A percentile compares a stretch with the other conserved stretches of the same genome.
Evolutionary conservation across 2,329 filamentous ascomycete genomes (phyloP).

Genomic region (Paraphoma chrysanthemicola): DNA sequence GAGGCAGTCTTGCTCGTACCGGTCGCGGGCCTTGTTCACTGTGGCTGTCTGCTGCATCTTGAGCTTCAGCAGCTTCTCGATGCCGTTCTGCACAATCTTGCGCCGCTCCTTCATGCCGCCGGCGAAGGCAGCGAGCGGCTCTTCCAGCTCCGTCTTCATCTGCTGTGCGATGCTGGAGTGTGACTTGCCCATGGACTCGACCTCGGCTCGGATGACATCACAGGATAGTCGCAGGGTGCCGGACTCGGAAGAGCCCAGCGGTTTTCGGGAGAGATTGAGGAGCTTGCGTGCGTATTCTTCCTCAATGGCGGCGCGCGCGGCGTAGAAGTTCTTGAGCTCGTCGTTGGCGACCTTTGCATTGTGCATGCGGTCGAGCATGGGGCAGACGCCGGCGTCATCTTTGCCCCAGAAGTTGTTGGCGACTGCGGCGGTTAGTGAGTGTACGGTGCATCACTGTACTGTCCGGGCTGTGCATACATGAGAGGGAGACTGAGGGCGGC

Average conservation of each 20-base stretch:
- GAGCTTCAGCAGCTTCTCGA: constrained; percentile 91
- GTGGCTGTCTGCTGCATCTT: constrained; percentile 90
- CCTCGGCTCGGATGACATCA: constrained; percentile 85
- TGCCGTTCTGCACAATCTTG: constrained; percentile 93
- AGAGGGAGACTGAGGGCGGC: constrained; percentile 70
- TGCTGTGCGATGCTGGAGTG: constrained; percentile 89
- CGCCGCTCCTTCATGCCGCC: constrained; percentile 95
- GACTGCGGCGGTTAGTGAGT: constrained; percentile 64
- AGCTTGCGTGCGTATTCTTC: constrained; percentile 95
- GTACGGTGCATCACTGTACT: no score
- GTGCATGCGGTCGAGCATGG: constrained; percentile 92
- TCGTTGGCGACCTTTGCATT: constrained; percentile 88
- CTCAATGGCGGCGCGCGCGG: constrained; percentile 88
- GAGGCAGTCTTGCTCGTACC: constrained; percentile 95
- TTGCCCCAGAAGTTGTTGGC: constrained; percentile 99
- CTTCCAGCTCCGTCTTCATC: constrained; percentile 96
- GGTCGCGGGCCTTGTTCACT: constrained; percentile 95
- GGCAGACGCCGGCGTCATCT: constrained; percentile 93
- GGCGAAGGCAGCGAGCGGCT: constrained; percentile 88
- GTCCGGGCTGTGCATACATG: constrained; percentile 57
- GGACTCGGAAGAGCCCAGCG: constrained; percentile 84
- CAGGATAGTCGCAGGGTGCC: constrained; percentile 84
- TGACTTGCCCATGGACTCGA: constrained; percentile 92
- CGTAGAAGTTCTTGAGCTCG: constrained; percentile 91
- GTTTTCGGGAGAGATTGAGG: constrained; percentile 82